Conservation (phyloP, 2,329 filamentous ascomycete genomes). For the Nemania sp. region DNA sequence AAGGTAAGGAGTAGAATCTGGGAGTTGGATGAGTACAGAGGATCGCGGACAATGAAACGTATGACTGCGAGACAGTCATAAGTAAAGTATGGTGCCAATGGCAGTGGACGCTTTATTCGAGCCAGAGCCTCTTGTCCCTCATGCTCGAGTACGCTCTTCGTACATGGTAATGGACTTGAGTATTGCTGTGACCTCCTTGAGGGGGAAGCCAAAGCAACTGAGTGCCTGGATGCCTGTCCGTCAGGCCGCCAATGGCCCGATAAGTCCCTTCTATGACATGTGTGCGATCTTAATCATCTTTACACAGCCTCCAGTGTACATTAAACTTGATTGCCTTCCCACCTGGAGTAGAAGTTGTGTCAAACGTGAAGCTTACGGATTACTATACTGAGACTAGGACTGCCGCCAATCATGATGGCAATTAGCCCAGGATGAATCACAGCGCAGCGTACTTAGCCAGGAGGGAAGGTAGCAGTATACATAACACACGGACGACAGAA, state of each 20-base stretch:
- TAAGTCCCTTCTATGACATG: not conserved
- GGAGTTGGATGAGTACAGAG: too few species aligned
- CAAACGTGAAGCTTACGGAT: constrained; percentile 19
- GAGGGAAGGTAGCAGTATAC: not conserved
- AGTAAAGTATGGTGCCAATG: not conserved
- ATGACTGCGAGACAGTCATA: not conserved
- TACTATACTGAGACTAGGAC: not conserved
- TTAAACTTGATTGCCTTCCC: constrained; percentile 1
- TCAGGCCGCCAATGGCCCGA: constrained; percentile 1
- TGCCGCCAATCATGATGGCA: constrained; percentile 7
- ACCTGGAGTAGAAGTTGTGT: not conserved
- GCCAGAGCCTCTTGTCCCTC: not conserved
- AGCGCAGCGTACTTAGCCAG: not conserved
- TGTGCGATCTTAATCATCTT: not conserved
- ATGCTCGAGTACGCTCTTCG: not conserved
- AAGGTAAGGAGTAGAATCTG: not conserved
- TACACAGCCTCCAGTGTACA: constrained; percentile 3
- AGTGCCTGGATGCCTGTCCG: constrained; percentile 1
- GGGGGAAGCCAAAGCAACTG: too few species aligned
- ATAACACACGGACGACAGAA: constrained; percentile 1
- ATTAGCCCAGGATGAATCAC: not conserved
- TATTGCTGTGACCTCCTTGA: not conserved
- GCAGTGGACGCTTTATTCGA: not conserved
- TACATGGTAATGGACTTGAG: not conserved
- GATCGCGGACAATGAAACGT: too few species aligned